A percentile compares a stretch with the other conserved stretches of the same genome.
Conservation (phyloP, 2,329 filamentous ascomycete species). For the Tolypocladium paradoxum region DNA sequence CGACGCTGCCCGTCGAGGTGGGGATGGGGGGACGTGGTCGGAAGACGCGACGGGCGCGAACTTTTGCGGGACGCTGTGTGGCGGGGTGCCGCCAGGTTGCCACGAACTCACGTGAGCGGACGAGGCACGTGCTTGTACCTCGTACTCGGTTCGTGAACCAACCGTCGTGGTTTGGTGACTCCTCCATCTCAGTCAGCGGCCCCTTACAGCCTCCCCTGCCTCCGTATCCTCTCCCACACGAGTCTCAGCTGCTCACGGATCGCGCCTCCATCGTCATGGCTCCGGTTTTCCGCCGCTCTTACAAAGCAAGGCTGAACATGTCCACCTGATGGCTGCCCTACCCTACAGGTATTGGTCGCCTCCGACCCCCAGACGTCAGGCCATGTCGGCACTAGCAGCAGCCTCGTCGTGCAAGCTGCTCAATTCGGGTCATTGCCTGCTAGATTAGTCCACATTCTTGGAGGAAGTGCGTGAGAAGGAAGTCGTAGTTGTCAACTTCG, state of each 20-base stretch:
- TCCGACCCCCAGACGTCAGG: not conserved
- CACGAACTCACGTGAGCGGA: conserved; percentile 33
- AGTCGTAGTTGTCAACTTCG: no score
- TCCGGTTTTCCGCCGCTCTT: not conserved
- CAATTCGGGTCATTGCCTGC: not conserved
- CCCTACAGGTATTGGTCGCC: not conserved
- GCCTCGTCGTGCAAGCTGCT: not conserved
- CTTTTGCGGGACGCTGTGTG: conserved; percentile 22
- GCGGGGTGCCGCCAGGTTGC: conserved; percentile 24
- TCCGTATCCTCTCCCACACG: not conserved
- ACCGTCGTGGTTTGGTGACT: no score
- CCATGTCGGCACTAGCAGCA: not conserved
- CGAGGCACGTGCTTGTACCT: not conserved
- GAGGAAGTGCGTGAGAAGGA: no score
- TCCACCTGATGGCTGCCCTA: not conserved
- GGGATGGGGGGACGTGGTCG: conserved; percentile 27
- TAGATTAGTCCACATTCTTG: not conserved
- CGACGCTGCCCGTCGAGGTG: conserved; percentile 16
- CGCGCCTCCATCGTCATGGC: not conserved
- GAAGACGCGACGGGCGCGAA: conserved; percentile 34
- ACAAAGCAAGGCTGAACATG: not conserved
- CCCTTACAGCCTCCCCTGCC: not conserved
- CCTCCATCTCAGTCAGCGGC: no score
- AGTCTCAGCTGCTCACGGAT: not conserved
- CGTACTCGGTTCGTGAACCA: no score